Conservation (phyloP, 495 filamentous ascomycete genomes). For the Annulohypoxylon stygium region DNA sequence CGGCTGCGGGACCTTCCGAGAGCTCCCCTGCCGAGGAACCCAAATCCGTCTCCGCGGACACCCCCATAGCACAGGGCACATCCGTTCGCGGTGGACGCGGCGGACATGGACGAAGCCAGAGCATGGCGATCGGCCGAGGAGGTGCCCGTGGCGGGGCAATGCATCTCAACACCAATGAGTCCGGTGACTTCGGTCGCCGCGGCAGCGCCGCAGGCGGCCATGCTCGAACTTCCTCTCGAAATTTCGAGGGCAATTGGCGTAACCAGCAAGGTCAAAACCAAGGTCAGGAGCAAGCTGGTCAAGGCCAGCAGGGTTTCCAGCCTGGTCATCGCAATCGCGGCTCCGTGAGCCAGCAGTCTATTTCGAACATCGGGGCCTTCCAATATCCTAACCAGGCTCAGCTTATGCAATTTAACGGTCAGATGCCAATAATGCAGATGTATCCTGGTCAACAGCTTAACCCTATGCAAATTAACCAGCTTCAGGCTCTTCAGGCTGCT, state of each 20-base stretch:
- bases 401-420: conserved; percentile 85
- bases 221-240: conserved; percentile 83
- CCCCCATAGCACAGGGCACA: conserved; percentile 63
- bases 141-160: conserved; percentile 59
- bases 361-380: conserved; percentile 87
- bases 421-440: conserved; percentile 81
- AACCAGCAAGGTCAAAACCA: conserved; percentile 79
- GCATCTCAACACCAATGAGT: conserved; percentile 50
- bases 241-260: conserved; percentile 98
- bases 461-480: conserved; percentile 87
- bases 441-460: conserved; percentile 89
- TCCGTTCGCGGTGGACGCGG: conserved; percentile 63
- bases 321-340: conserved; percentile 88
- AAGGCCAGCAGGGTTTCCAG: conserved; percentile 86
- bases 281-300: conserved; percentile 65
- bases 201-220: conserved; percentile 74
- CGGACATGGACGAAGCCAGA: conserved; percentile 72
- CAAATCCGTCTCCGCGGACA: conserved; percentile 58
- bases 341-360: conserved; percentile 90
- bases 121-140: conserved; percentile 69
- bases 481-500: conserved; percentile 90
- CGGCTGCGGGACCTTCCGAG: conserved; percentile 75
- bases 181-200: conserved; percentile 76
- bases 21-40: conserved; percentile 64
- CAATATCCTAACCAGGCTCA: conserved; percentile 94